Percentiles rank a stretch among this genome's conserved stretches.
Conservation (phyloP, 768 basidiomycete species). For the Amanita brunnescens region DNA sequence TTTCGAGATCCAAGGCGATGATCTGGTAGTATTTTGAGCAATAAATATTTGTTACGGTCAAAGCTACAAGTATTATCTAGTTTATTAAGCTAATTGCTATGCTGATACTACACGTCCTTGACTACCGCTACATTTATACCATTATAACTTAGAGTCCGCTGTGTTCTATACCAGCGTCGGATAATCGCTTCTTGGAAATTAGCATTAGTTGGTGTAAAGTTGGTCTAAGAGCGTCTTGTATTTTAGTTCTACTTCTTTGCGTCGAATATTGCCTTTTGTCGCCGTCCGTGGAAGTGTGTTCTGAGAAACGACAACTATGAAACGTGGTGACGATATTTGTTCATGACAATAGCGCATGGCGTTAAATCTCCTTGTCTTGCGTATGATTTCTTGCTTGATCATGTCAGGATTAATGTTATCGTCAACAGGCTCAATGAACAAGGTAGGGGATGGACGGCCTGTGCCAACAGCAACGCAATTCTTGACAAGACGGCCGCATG, state of each 20-base stretch:
- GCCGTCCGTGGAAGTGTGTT: constrained; percentile 66
- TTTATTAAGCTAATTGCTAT: neutral
- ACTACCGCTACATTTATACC: neutral
- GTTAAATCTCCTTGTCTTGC: constrained; percentile 67
- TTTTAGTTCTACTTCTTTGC: constrained; percentile 63
- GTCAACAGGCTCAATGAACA: constrained; percentile 61
- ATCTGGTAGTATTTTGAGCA: neutral
- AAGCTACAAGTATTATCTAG: neutral
- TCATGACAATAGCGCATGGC: constrained; percentile 71
- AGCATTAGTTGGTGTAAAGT: constrained; percentile 32
- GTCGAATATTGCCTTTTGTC: constrained; percentile 80
- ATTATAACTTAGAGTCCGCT: too few relatives aligned
- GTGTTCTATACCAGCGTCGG: neutral
- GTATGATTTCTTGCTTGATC: constrained; percentile 67
- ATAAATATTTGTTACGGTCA: neutral
- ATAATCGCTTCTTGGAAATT: neutral
- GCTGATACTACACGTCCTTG: neutral
- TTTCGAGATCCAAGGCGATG: neutral
- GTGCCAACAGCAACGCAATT: constrained; percentile 74
- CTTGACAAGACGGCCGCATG: constrained; percentile 55
- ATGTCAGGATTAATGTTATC: constrained; percentile 42
- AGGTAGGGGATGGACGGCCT: constrained; percentile 66
- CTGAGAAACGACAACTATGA: constrained; percentile 58
- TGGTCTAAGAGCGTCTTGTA: constrained; percentile 51
- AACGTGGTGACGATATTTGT: constrained; percentile 53